phyloP scores from a whole-genome alignment of 441 rosid genomes.

The Syzygium malaccense region DNA sequence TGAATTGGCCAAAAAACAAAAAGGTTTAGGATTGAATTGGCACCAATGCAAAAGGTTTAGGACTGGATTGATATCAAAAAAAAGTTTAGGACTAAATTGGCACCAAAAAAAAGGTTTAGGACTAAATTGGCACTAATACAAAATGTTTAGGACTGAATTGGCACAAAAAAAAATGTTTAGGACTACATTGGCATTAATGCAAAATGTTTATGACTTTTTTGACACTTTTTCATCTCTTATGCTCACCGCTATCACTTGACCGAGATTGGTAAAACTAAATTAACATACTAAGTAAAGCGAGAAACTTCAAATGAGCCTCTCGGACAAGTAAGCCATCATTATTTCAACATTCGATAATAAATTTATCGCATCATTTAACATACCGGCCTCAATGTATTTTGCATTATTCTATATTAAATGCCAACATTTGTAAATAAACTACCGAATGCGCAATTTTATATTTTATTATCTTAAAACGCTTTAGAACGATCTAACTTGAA shows the following conservation, averaged over 20 bases:
- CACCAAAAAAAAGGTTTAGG: too few relatives aligned
- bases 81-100: too few relatives aligned
- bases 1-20: too few relatives aligned
- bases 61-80: too few relatives aligned
- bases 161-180: too few relatives aligned
- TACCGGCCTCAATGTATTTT: neutral
- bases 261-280: neutral
- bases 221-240: neutral
- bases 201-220: too few relatives aligned
- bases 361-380: neutral
- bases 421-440: neutral
- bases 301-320: neutral
- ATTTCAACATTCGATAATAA: neutral
- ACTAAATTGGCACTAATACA: too few relatives aligned
- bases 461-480: neutral
- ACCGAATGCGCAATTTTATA: neutral
- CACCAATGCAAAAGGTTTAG: too few relatives aligned
- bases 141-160: too few relatives aligned
- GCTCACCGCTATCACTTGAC: accelerated
- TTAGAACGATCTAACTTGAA: neutral
- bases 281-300: too few relatives aligned
- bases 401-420: neutral
- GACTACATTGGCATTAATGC: too few relatives aligned
- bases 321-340: neutral
- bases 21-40: too few relatives aligned